phyloP scores from a whole-genome alignment of 192 early-diverging fungal genomes.

The Gaertneriomyces sp. region DNA sequence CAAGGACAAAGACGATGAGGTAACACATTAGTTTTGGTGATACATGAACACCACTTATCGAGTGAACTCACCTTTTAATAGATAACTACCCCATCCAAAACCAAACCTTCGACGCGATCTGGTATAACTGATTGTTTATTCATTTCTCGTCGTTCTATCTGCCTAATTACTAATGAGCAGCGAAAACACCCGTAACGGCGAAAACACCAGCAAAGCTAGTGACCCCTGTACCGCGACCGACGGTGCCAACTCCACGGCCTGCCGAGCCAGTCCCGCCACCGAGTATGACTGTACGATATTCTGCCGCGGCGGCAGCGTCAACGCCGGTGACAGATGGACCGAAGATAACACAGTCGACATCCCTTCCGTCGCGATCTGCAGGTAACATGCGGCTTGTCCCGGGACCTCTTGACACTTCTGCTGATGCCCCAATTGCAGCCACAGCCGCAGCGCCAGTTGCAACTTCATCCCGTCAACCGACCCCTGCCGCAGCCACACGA shows the following conservation, averaged over 20 bases:
- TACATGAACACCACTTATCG: not conserved
- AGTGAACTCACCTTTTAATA: not conserved
- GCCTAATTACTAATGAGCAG: conserved; percentile 9
- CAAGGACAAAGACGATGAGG: conserved; percentile 17
- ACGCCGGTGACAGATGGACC: not conserved
- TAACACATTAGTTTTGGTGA: not conserved
- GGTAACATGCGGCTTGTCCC: not conserved
- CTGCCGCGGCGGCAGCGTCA: conserved; percentile 38
- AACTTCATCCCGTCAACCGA: not conserved
- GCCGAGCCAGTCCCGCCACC: conserved; percentile 14
- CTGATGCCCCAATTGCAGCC: too few relatives aligned
- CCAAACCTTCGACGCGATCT: conserved; percentile 10
- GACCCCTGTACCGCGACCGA: conserved; percentile 26
- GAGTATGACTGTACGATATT: conserved; percentile 29
- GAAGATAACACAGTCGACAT: too few relatives aligned
- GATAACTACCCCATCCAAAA: conserved; percentile 18
- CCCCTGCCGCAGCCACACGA: not conserved
- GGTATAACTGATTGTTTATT: conserved; percentile 20
- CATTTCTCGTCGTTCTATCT: not conserved
- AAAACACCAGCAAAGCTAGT: conserved; percentile 26
- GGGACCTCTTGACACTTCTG: too few relatives aligned
- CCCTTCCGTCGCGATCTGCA: not conserved
- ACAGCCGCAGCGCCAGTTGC: not conserved
- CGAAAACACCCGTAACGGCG: conserved; percentile 21
- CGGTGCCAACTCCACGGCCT: conserved; percentile 25